Conservation (phyloP, 208 protist genomes). For the Blastocrithidia nonstop region DNA sequence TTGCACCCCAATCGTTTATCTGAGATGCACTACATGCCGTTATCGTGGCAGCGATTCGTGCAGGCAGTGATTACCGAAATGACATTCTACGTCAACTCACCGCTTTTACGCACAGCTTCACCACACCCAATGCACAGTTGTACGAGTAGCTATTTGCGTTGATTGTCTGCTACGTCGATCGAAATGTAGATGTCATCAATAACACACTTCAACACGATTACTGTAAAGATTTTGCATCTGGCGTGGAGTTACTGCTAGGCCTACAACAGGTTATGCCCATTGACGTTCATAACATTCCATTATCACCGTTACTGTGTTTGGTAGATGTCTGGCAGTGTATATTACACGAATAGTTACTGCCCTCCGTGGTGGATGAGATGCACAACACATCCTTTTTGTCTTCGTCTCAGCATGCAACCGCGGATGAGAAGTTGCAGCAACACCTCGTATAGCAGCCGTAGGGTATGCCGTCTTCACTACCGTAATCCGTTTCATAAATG, state of each 20-base stretch:
- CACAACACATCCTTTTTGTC: too few relatives aligned
- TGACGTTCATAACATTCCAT: constrained; percentile 37
- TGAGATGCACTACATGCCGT: constrained; percentile 83
- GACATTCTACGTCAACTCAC: constrained; percentile 53
- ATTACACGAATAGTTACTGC: constrained; percentile 24
- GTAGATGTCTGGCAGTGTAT: constrained; percentile 58
- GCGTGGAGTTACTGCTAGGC: constrained; percentile 63
- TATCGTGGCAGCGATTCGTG: constrained; percentile 58
- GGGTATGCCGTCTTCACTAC: too few relatives aligned
- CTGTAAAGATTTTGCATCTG: constrained; percentile 55
- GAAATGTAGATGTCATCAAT: constrained; percentile 14
- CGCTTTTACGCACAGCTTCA: constrained; percentile 20
- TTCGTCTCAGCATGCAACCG: too few relatives aligned
- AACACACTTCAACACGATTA: constrained; percentile 12
- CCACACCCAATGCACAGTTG: constrained; percentile 5
- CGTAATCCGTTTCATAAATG: too few relatives aligned
- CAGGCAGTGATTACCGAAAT: constrained; percentile 44
- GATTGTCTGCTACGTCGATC: constrained; percentile 57
- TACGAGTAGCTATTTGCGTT: constrained; percentile 52
- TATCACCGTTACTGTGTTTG: constrained; percentile 60
- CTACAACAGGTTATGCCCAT: constrained; percentile 15
- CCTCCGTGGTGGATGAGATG: constrained; percentile 32
- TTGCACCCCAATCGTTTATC: constrained; percentile 35
- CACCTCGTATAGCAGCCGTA: too few relatives aligned
- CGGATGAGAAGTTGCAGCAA: too few relatives aligned